Percentiles rank a stretch among this genome's conserved stretches.
These are phyloP conservation scores for Yarrowia sp. DNA, from an alignment of 805 yeast species.

Conservation along the genomic window DNA sequence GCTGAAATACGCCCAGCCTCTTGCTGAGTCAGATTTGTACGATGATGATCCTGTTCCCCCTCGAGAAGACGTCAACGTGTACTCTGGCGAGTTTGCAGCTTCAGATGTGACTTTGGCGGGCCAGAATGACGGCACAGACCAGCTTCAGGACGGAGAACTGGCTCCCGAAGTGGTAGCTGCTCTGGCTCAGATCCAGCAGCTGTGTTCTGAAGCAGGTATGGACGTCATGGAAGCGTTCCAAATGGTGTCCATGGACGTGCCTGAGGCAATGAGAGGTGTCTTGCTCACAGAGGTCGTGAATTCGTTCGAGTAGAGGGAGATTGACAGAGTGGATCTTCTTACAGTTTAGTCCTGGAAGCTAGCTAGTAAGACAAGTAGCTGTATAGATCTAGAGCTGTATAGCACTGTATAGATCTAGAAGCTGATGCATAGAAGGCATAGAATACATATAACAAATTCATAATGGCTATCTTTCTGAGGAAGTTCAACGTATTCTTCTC, in stretches of 20 bases:
- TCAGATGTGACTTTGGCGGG: slow-evolving; percentile 8
- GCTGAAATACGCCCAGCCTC: slow-evolving; percentile 12
- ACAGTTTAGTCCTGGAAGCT: too few species aligned
- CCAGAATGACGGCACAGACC: slow-evolving; percentile 7
- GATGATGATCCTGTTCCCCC: slow-evolving; percentile 23
- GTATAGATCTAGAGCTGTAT: neutral
- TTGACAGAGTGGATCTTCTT: neutral
- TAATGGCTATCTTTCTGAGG: too few species aligned
- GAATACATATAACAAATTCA: too few species aligned
- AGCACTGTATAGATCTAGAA: too few species aligned
- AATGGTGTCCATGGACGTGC: slow-evolving; percentile 7
- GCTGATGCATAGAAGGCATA: too few species aligned
- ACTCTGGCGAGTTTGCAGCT: neutral
- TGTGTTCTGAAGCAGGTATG: slow-evolving; percentile 1
- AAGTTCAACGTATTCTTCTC: too few species aligned
- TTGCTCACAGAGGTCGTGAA: neutral
- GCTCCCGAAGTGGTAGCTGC: slow-evolving; percentile 12
- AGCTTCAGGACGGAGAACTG: neutral
- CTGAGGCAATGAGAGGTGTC: neutral
- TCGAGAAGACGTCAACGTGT: neutral
- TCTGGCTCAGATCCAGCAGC: slow-evolving; percentile 4
- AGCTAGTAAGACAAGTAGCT: too few species aligned
- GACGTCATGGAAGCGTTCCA: slow-evolving; percentile 17
- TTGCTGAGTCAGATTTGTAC: slow-evolving; percentile 3
- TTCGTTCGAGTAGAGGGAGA: neutral